Evolutionary conservation across 1,284 basidiomycete species (phyloP).

Genomic region (Anthracocystis walkeri): DNA sequence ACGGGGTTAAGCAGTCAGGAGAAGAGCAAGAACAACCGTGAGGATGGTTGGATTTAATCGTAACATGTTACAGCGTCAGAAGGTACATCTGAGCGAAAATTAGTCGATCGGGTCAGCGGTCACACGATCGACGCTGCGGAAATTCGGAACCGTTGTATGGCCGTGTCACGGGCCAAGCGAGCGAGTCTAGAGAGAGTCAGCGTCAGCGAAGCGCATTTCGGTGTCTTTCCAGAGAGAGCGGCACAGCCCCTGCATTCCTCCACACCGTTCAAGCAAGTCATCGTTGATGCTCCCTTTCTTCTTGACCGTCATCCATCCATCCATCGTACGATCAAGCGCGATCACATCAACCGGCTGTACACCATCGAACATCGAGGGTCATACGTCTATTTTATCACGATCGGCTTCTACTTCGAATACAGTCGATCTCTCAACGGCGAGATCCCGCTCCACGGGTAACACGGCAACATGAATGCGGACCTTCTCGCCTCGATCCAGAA

Average conservation of each 20-base stretch:
- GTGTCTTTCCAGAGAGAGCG: background rate
- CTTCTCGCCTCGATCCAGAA: slow-evolving; percentile 45
- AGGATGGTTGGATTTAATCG: background rate
- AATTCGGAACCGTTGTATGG: slow-evolving; percentile 11
- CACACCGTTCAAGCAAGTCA: slow-evolving; percentile 7
- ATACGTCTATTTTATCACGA: background rate
- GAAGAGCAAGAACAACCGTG: background rate
- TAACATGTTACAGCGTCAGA: background rate
- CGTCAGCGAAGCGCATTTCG: background rate
- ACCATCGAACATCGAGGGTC: no score
- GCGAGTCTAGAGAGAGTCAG: slow-evolving; percentile 5
- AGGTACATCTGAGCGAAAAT: background rate
- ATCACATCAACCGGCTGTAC: background rate
- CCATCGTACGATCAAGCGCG: background rate
- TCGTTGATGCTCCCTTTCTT: background rate
- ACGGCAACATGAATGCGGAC: slow-evolving; percentile 43
- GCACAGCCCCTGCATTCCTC: slow-evolving; percentile 30
- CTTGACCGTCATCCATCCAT: slow-evolving; percentile 8
- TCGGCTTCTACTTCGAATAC: background rate
- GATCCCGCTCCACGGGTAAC: background rate
- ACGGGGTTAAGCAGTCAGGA: no score
- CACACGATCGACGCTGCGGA: background rate
- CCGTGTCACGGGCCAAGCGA: slow-evolving; percentile 23
- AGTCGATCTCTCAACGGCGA: background rate
- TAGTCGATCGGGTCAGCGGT: background rate